These are phyloP conservation scores for Echites panduratus DNA, from an alignment of 257 asterid genomes.

Conservation along the genomic window DNA sequence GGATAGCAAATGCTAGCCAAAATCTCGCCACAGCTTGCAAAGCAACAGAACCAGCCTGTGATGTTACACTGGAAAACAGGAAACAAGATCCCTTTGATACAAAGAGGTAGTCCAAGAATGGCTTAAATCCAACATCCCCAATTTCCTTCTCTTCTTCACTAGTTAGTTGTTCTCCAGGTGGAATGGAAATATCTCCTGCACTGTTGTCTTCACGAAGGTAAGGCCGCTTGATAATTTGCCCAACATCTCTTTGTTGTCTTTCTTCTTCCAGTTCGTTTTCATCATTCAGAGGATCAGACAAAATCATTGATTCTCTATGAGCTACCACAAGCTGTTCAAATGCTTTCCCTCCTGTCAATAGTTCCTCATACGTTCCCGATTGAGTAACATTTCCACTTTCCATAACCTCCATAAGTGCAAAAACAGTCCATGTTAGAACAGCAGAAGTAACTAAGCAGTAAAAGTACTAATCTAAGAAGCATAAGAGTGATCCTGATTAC, in stretches of 20 bases:
- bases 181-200: slow-evolving; percentile 32
- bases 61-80: slow-evolving; percentile 6
- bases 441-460: background rate
- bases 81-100: slow-evolving; percentile 41
- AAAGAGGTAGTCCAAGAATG: slow-evolving; percentile 43
- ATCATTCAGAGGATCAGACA: slow-evolving; percentile 27
- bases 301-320: slow-evolving; percentile 38
- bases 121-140: slow-evolving; percentile 47
- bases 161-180: slow-evolving; percentile 43
- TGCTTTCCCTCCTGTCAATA: slow-evolving; percentile 46
- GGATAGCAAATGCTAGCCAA: slow-evolving; percentile 64
- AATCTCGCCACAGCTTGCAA: slow-evolving; percentile 71
- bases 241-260: background rate
- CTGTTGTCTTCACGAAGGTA: slow-evolving; percentile 23
- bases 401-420: slow-evolving; percentile 41
- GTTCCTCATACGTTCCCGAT: slow-evolving; percentile 54
- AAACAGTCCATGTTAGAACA: background rate
- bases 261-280: slow-evolving; percentile 16
- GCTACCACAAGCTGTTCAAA: slow-evolving; percentile 65
- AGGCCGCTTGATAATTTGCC: slow-evolving; percentile 19
- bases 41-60: slow-evolving; percentile 44
- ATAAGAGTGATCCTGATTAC: slow-evolving; percentile 24
- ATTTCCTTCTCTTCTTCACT: slow-evolving; percentile 64
- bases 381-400: slow-evolving; percentile 50
- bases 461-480: background rate